Evolutionary conservation across 106 monocot species (phyloP).

Genomic region (Narthecium ossifragum): DNA sequence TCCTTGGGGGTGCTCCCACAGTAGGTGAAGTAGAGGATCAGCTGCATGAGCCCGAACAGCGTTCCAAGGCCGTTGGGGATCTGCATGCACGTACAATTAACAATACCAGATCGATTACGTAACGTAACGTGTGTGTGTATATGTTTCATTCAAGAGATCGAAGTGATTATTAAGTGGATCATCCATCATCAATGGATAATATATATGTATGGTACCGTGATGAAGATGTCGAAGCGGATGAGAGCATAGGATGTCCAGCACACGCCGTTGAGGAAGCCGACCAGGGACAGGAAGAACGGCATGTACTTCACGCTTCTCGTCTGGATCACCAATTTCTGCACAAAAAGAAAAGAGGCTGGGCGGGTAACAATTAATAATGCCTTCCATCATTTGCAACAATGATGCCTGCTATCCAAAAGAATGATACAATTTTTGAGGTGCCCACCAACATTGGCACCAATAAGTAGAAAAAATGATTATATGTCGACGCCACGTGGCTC

Average conservation of each 20-base stretch:
- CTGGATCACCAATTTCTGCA: slow-evolving; percentile 34
- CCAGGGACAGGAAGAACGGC: slow-evolving; percentile 31
- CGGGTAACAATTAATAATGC: too few species aligned
- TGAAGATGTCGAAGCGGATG: slow-evolving; percentile 28
- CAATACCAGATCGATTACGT: neutral
- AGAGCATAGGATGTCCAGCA: slow-evolving; percentile 35
- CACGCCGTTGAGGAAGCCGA: slow-evolving; percentile 29
- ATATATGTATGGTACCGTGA: slow-evolving; percentile 7
- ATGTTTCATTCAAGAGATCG: neutral
- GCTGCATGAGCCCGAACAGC: slow-evolving; percentile 15
- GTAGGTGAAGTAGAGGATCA: slow-evolving; percentile 31
- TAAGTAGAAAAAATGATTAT: too few species aligned
- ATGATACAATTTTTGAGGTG: too few species aligned
- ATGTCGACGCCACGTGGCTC: too few species aligned
- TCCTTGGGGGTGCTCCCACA: slow-evolving; percentile 15
- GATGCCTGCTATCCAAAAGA: too few species aligned
- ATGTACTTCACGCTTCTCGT: slow-evolving; percentile 51
- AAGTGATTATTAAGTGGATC: neutral
- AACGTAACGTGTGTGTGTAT: too few species aligned
- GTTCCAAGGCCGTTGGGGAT: slow-evolving; percentile 36
- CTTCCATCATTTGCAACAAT: too few species aligned
- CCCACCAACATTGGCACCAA: too few species aligned
- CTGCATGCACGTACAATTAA: too few species aligned
- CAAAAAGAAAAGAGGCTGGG: too few species aligned
- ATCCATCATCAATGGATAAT: too few species aligned